These are phyloP conservation scores for Xanthoceras sorbifolium DNA, from an alignment of 345 rosid genomes.

Conservation along the genomic window DNA sequence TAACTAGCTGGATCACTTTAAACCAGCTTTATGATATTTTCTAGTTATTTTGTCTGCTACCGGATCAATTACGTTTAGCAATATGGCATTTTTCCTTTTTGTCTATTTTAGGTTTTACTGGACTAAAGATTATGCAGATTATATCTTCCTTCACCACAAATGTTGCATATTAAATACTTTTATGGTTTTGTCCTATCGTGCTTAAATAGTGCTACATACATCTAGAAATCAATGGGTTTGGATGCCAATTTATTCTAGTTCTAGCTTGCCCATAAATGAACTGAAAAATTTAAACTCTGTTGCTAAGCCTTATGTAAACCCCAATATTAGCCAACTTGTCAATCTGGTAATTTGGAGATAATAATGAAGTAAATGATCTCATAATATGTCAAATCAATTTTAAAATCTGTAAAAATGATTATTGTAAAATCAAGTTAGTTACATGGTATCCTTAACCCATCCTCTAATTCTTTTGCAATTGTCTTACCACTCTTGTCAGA, in stretches of 20 bases:
- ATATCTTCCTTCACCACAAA: not conserved
- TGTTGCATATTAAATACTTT: not conserved
- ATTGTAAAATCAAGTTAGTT: not conserved
- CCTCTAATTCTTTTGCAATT: not conserved
- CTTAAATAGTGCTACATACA: constrained; percentile 1
- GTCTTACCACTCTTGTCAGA: not conserved
- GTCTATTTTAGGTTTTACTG: not conserved
- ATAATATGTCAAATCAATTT: not conserved
- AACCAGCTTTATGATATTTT: not conserved
- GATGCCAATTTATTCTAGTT: not conserved
- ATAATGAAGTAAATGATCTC: not conserved
- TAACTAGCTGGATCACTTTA: not conserved
- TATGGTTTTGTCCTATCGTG: not conserved
- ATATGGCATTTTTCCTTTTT: not conserved
- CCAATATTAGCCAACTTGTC: not conserved
- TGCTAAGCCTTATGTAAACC: not conserved
- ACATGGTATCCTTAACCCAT: not conserved
- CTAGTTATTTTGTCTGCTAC: not conserved
- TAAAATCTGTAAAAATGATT: not conserved
- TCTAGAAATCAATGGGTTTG: not conserved
- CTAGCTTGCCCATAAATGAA: not conserved
- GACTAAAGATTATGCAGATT: not conserved
- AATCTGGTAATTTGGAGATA: not conserved
- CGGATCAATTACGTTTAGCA: not conserved
- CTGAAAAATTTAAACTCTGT: not conserved